Evolutionary conservation across 2,329 filamentous ascomycete genomes (phyloP).

Genomic region (Botrytis porri): DNA sequence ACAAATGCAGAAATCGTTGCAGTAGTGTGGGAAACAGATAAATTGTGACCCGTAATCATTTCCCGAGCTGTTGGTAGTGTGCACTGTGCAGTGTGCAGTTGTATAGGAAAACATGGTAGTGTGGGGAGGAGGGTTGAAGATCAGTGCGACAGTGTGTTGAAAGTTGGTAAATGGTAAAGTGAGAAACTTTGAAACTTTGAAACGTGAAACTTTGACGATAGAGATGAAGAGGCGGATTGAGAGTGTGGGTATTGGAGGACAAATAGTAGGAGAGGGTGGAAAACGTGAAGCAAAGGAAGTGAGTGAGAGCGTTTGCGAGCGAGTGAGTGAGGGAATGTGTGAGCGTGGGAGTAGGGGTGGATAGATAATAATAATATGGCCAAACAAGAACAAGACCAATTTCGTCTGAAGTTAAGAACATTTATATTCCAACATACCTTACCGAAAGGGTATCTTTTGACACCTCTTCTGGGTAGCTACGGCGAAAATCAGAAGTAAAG

Average conservation of each 20-base stretch:
- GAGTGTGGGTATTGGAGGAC: background rate
- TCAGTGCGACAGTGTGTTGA: constrained; percentile 8
- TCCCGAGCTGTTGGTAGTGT: constrained; percentile 13
- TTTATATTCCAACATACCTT: constrained; percentile 2
- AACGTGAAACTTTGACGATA: background rate
- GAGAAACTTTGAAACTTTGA: background rate
- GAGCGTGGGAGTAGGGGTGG: background rate
- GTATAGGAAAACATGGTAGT: background rate
- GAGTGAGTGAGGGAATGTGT: too few species aligned
- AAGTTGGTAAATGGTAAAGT: background rate
- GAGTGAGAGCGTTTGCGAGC: too few species aligned
- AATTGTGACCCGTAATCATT: constrained; percentile 10
- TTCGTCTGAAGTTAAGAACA: constrained; percentile 1
- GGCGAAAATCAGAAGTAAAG: background rate
- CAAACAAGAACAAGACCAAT: background rate
- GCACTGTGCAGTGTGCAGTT: background rate
- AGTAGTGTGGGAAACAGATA: constrained; percentile 12
- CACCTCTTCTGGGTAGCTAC: background rate
- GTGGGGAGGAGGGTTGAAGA: constrained; percentile 9
- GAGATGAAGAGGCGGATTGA: background rate
- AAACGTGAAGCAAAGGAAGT: background rate
- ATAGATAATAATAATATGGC: background rate
- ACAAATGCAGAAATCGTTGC: constrained; percentile 11
- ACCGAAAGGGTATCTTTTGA: constrained; percentile 6
- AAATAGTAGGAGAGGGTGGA: background rate